These are phyloP conservation scores for Hylodesmum podocarpum DNA, from an alignment of 306 rosid genomes.

Conservation along the genomic window DNA sequence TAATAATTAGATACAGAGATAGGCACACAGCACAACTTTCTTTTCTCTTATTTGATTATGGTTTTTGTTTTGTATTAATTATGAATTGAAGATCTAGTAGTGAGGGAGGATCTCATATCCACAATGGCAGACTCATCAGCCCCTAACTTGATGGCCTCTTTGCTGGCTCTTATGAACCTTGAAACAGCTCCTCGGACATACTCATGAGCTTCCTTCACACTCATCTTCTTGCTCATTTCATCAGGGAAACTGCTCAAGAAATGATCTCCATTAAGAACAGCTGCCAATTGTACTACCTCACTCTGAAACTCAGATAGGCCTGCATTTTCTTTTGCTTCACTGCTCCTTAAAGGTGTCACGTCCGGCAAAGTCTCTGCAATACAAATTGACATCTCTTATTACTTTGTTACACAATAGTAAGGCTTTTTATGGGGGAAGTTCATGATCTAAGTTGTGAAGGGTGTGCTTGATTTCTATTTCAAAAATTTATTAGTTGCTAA, in stretches of 20 bases:
- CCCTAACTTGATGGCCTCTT: slow-evolving; percentile 89
- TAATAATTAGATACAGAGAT: slow-evolving; percentile 24
- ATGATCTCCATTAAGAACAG: slow-evolving; percentile 91
- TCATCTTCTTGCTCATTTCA: slow-evolving; percentile 87
- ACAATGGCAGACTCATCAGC: slow-evolving; percentile 92
- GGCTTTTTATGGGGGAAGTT: neutral
- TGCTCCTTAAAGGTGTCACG: slow-evolving; percentile 70
- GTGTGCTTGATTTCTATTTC: too few species aligned
- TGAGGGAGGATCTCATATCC: slow-evolving; percentile 98
- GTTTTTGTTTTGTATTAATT: slow-evolving; percentile 31
- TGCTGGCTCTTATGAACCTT: slow-evolving; percentile 92
- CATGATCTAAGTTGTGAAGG: neutral
- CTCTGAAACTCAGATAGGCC: slow-evolving; percentile 81
- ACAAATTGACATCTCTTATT: slow-evolving; percentile 15
- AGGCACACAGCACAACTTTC: neutral
- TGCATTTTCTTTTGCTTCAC: slow-evolving; percentile 66
- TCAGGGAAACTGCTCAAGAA: slow-evolving; percentile 89
- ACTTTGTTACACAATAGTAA: slow-evolving; percentile 16
- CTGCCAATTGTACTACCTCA: slow-evolving; percentile 91
- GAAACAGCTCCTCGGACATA: slow-evolving; percentile 82
- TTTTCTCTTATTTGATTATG: neutral
- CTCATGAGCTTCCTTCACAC: slow-evolving; percentile 74
- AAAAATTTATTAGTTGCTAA: too few species aligned
- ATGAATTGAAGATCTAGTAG: slow-evolving; percentile 78
- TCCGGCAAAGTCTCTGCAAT: slow-evolving; percentile 83